Base-by-base conservation (phyloP, 2,329 filamentous ascomycete genomes). In the Ophiostoma perfectum region DNA sequence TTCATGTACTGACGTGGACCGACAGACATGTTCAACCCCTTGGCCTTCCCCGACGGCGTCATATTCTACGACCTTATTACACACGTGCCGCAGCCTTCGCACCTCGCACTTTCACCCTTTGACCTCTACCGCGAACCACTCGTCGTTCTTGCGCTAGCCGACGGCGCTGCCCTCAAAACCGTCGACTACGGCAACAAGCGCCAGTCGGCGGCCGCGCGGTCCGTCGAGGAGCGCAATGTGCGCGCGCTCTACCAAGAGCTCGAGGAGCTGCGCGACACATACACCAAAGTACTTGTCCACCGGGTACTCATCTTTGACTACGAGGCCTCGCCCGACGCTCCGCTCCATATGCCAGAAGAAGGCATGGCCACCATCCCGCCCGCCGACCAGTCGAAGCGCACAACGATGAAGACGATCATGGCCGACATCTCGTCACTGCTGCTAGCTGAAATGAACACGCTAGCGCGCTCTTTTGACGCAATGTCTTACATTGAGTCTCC, bases 31-130 rank as follows among this genome's bases (percentile, higher is more conserved):
- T 97, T 98, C 79, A 96, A 92, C 69, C 94, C 94, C 55, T 81
- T 95, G 74, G 91, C 90, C 14, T 97, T 95, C 78, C 93, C 92
- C 11, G 86, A 88, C 73, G 94, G 94, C 70, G 88, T 89, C 75
- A 90, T 98, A 70, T 84, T 97, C 74, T 97, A 95, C 83, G 90
- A 97, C 77, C 85, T 97, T 71, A 88, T 90, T 69, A 92, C 91
- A 70, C 89, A 92, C 74, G 82, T 90, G 68, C 90, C 92, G 38
- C 88, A 91, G n/a, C 84, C 88, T 44, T 92, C 91, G 44, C 92
- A 96, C 76, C 82, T 92, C 60, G 85, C 91, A 27, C 80, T 96
- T 55, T 90, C 90, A 49, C 93, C 95, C 0, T 97, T 97, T 81
- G 95, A 99, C 77, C 82, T 94, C 60, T 96, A 92, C 77, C 86